Conservation (phyloP, 1,139 yeast genomes). For the Yamadazyma blattariae region DNA sequence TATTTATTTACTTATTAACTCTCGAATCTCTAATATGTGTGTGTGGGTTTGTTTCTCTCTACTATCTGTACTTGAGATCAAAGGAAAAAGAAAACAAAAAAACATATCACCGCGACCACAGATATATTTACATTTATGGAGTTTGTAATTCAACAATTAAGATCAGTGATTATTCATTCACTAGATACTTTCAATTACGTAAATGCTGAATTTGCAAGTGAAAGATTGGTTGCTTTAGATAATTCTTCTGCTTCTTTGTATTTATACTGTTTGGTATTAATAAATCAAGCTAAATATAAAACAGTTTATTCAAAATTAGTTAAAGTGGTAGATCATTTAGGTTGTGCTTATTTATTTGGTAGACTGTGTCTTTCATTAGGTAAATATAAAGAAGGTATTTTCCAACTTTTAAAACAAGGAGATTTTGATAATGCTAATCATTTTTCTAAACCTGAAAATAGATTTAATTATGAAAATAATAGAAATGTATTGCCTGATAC, state of each 20-base stretch:
- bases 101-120: not conserved
- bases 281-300: conserved; percentile 53
- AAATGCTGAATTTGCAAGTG: conserved; percentile 82
- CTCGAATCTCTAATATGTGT: no score
- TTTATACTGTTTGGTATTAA: conserved; percentile 62
- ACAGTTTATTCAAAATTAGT: conserved; percentile 55
- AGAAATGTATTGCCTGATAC: conserved; percentile 55
- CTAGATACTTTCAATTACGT: conserved; percentile 66
- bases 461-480: conserved; percentile 32
- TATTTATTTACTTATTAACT: no score
- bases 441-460: conserved; percentile 7
- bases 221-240: conserved; percentile 62
- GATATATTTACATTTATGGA: conserved; percentile 4
- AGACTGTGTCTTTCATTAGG: conserved; percentile 59
- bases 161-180: conserved; percentile 62
- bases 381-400: conserved; percentile 61
- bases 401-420: conserved; percentile 41
- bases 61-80: no score
- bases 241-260: conserved; percentile 53
- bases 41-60: no score
- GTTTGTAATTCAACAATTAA: conserved; percentile 40
- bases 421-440: conserved; percentile 27
- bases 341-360: conserved; percentile 72
- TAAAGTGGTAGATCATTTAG: conserved; percentile 45
- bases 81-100: no score